Evolutionary conservation across 2,329 filamentous ascomycete genomes (phyloP).

Genomic region (Plenodomus lindquistii): DNA sequence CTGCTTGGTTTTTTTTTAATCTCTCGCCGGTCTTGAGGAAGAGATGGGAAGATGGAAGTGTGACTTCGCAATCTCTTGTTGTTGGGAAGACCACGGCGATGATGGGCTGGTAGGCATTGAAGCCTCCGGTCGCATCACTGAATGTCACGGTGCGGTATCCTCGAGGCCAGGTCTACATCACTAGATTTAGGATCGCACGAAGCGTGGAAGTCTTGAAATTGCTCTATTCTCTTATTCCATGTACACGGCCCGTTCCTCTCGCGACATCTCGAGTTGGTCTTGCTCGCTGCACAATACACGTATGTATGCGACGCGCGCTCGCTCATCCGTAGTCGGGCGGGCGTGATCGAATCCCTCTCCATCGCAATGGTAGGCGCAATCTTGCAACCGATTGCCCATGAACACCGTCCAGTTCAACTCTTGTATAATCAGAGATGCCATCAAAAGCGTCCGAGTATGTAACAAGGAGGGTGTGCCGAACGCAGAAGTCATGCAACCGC

Average conservation of each 20-base stretch:
- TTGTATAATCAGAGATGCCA: slow-evolving; percentile 86
- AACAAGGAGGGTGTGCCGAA: slow-evolving; percentile 99
- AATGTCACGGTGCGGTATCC: no score
- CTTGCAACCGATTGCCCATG: not conserved
- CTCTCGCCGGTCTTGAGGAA: slow-evolving; percentile 45
- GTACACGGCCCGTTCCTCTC: not conserved
- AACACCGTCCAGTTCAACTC: slow-evolving; percentile 57
- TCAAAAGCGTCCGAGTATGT: slow-evolving; percentile 87
- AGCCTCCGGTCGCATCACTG: no score
- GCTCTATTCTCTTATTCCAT: not conserved
- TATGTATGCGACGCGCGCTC: not conserved
- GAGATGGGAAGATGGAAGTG: slow-evolving; percentile 28
- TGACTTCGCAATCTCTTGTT: slow-evolving; percentile 31
- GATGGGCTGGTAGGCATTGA: no score
- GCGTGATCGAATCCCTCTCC: no score
- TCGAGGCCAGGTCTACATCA: no score
- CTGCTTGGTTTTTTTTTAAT: slow-evolving; percentile 40
- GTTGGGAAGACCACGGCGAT: slow-evolving; percentile 28
- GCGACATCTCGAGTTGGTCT: no score
- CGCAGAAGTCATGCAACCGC: slow-evolving; percentile 90
- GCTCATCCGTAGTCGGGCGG: not conserved
- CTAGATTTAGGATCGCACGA: no score
- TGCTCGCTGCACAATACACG: not conserved
- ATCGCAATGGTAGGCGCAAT: not conserved
- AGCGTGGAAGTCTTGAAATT: no score